A percentile compares a stretch with the other conserved stretches of the same genome.
Evolutionary conservation across 768 basidiomycete species (phyloP).

Genomic region (Baorangia bicolor): DNA sequence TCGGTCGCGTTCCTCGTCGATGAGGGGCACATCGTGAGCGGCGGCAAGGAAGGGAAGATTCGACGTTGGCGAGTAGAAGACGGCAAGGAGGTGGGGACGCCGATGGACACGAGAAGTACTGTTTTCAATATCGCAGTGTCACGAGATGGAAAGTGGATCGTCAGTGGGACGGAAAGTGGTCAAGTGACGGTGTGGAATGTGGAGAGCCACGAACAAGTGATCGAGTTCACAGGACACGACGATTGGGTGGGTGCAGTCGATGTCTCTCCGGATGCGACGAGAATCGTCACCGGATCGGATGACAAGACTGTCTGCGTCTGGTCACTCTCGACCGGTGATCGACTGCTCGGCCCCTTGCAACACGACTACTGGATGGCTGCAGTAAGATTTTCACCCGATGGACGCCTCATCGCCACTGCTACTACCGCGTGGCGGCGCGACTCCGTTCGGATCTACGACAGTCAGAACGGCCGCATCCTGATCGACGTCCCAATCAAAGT

Average conservation of each 20-base stretch:
- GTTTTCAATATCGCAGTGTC: background rate
- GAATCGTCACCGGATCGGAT: background rate
- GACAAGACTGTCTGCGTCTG: background rate
- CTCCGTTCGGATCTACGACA: background rate
- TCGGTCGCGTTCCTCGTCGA: background rate
- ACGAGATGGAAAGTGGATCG: background rate
- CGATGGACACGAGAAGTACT: background rate
- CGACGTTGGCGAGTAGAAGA: background rate
- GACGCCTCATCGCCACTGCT: background rate
- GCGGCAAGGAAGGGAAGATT: background rate
- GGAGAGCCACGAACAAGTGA: background rate
- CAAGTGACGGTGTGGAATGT: background rate
- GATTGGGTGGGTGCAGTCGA: background rate
- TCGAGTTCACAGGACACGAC: background rate
- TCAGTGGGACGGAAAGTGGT: background rate
- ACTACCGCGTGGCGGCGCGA: no score
- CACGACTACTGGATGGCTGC: fast-evolving
- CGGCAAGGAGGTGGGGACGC: background rate
- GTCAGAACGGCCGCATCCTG: background rate
- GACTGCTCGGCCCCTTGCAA: background rate
- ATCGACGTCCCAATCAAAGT: background rate
- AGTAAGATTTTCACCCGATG: background rate
- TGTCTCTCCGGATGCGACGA: background rate
- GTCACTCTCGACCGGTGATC: background rate
- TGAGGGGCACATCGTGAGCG: background rate